These are phyloP conservation scores for Scheffersomyces quercinus DNA, from an alignment of 1,139 yeast species.

Conservation along the genomic window DNA sequence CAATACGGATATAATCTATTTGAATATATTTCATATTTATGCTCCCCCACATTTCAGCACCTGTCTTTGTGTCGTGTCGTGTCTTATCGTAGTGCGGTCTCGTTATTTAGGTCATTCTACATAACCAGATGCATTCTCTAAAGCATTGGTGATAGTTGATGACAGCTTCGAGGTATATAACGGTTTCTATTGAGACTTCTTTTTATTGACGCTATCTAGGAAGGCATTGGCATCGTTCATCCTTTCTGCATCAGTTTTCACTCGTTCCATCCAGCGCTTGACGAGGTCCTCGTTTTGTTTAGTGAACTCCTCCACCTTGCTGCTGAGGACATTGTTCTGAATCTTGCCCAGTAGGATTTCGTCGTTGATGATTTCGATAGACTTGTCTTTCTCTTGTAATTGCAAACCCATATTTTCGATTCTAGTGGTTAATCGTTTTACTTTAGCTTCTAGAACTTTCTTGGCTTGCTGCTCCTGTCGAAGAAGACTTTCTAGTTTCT, in stretches of 20 bases:
- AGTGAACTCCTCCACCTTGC: conserved; percentile 37
- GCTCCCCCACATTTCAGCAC: too few relatives aligned
- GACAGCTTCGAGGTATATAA: too few relatives aligned
- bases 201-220: conserved; percentile 17
- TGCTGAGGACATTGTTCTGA: conserved; percentile 63
- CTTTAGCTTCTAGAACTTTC: conserved; percentile 21
- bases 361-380: conserved; percentile 66
- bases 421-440: conserved; percentile 26
- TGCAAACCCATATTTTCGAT: conserved; percentile 44
- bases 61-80: too few relatives aligned
- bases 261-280: conserved; percentile 61
- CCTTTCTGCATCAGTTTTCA: conserved; percentile 56
- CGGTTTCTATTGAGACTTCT: too few relatives aligned
- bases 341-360: conserved; percentile 69
- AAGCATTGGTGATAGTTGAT: too few relatives aligned
- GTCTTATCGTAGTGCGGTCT: too few relatives aligned
- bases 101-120: too few relatives aligned
- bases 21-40: too few relatives aligned
- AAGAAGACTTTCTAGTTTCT: conserved; percentile 19
- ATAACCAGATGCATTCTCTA: too few relatives aligned
- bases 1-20: too few relatives aligned
- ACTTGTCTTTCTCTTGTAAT: conserved; percentile 51
- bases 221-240: conserved; percentile 58
- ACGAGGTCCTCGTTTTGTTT: conserved; percentile 56
- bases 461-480: conserved; percentile 13